A percentile compares a stretch with the other conserved stretches of the same genome.
Conservation (phyloP, 2,329 filamentous ascomycete species). For the Fusarium buharicum region DNA sequence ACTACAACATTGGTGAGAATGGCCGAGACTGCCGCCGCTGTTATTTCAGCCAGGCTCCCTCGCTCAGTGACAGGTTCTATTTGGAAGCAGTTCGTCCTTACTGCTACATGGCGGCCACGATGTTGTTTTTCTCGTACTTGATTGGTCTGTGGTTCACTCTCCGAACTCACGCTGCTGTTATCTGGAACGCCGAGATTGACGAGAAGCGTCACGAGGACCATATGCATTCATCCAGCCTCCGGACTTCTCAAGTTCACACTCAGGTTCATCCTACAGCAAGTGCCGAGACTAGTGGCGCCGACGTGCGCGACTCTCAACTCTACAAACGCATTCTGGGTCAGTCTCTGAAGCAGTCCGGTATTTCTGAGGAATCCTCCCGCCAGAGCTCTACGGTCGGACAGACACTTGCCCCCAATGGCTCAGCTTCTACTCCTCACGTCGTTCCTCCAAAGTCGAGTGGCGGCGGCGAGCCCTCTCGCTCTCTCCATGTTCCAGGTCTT, state of each 20-base stretch:
- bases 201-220: constrained; percentile 76
- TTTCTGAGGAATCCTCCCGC: constrained; percentile 62
- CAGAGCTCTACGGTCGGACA: constrained; percentile 52
- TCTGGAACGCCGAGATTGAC: constrained; percentile 88
- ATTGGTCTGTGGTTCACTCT: constrained; percentile 96
- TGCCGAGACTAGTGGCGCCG: constrained; percentile 63
- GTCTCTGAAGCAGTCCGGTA: constrained; percentile 83
- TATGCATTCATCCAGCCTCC: constrained; percentile 48
- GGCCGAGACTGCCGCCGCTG: constrained; percentile 86
- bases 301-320: constrained; percentile 86
- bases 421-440: constrained; percentile 70
- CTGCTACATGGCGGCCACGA: constrained; percentile 84
- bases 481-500: constrained; percentile 72
- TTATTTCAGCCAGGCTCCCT: constrained; percentile 90
- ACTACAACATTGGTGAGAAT: constrained; percentile 53
- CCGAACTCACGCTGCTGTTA: constrained; percentile 93
- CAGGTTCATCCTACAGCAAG: constrained; percentile 50
- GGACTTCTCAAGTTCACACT: constrained; percentile 50
- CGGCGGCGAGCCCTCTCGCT: constrained; percentile 50
- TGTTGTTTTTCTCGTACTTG: constrained; percentile 91
- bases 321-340: constrained; percentile 95
- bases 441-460: constrained; percentile 76
- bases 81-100: constrained; percentile 91
- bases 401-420: constrained; percentile 55
- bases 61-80: constrained; percentile 88